Percentiles rank a stretch among this genome's conserved stretches.
Evolutionary conservation across 2,329 filamentous ascomycete species (phyloP).

Genomic region (Clonostachys solani): DNA sequence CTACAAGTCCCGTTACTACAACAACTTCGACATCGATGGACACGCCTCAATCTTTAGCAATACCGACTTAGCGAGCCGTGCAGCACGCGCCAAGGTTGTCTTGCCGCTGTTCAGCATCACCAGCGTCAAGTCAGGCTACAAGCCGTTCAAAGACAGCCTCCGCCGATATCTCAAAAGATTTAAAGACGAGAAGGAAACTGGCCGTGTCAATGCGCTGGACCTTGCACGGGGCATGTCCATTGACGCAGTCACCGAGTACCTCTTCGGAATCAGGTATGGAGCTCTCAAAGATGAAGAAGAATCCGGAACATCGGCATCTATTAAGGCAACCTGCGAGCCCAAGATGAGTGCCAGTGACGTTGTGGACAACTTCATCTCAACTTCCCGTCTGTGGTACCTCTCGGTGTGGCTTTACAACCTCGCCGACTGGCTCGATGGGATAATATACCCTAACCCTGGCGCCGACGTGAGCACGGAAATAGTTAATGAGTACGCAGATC

Average conservation of each 20-base stretch:
- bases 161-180: slow-evolving; percentile 4
- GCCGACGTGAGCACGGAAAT: slow-evolving; percentile 15
- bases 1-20: slow-evolving; percentile 43
- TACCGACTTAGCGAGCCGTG: slow-evolving; percentile 30
- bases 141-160: slow-evolving; percentile 33
- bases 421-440: not conserved
- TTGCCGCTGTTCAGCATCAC: slow-evolving; percentile 41
- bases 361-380: slow-evolving; percentile 49
- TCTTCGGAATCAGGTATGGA: slow-evolving; percentile 44
- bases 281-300: slow-evolving; percentile 2
- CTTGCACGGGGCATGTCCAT: slow-evolving; percentile 43
- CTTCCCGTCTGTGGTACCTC: slow-evolving; percentile 50
- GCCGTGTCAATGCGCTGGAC: slow-evolving; percentile 40
- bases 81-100: slow-evolving; percentile 42
- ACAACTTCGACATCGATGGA: slow-evolving; percentile 53
- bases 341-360: slow-evolving; percentile 22
- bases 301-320: not conserved
- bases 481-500: slow-evolving; percentile 1
- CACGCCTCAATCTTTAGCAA: slow-evolving; percentile 49
- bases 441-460: not conserved
- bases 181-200: slow-evolving; percentile 14
- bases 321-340: no score
- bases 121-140: slow-evolving; percentile 33
- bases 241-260: slow-evolving; percentile 48
- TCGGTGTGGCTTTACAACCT: slow-evolving; percentile 17